phyloP scores from a whole-genome alignment of 352 stramenopile species.

The Globisporangium acanthophoron region DNA sequence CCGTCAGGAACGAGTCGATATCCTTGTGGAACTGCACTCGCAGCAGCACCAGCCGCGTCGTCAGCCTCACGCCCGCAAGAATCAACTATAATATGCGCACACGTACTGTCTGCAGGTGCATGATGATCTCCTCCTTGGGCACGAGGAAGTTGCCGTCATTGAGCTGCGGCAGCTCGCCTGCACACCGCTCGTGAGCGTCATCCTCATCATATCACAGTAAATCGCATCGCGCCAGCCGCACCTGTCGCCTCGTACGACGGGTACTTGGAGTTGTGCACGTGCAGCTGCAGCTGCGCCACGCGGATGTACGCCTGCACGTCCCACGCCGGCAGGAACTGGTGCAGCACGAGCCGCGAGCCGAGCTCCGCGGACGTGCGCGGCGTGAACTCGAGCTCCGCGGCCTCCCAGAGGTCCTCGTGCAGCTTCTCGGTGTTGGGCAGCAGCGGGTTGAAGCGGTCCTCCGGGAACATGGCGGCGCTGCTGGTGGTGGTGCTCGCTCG shows the following conservation, averaged over 20 bases:
- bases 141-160: constrained; percentile 85
- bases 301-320: constrained; percentile 83
- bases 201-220: neutral
- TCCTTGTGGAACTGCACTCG: constrained; percentile 64
- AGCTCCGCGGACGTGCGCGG: constrained; percentile 70
- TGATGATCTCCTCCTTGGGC: constrained; percentile 78
- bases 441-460: constrained; percentile 79
- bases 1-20: constrained; percentile 66
- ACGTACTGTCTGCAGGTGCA: constrained; percentile 78
- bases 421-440: constrained; percentile 63
- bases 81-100: no score
- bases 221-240: constrained; percentile 9
- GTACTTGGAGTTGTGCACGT: constrained; percentile 86
- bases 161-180: constrained; percentile 73
- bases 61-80: no score
- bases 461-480: constrained; percentile 52
- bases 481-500: neutral
- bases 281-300: constrained; percentile 62
- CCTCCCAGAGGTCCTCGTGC: constrained; percentile 53
- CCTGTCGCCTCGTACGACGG: constrained; percentile 73
- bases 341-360: constrained; percentile 60
- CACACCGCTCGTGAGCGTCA: neutral
- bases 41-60: neutral
- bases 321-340: constrained; percentile 83
- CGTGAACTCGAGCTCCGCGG: constrained; percentile 43